These are phyloP conservation scores for Scedosporium apiospermum DNA, from an alignment of 2,329 filamentous ascomycete species.

Conservation along the genomic window DNA sequence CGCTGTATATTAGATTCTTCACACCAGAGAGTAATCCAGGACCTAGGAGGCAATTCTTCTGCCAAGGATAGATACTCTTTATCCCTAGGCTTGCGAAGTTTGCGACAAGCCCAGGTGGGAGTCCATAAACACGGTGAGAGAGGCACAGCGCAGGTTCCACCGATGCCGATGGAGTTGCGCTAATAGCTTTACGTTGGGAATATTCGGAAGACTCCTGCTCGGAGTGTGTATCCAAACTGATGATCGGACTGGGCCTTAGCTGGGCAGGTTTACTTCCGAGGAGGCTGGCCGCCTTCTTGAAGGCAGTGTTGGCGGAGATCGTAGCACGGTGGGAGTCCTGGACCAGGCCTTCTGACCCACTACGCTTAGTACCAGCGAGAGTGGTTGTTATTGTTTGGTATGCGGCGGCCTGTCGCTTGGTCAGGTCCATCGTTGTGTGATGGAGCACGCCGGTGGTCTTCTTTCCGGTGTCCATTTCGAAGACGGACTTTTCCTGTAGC, in stretches of 20 bases:
- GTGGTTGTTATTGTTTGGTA: neutral
- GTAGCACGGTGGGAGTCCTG: neutral
- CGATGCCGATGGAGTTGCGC: constrained; percentile 42
- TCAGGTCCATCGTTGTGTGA: neutral
- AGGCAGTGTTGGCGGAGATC: neutral
- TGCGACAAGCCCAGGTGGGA: constrained; percentile 48
- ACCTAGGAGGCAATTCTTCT: constrained; percentile 62
- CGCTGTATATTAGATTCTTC: constrained; percentile 68
- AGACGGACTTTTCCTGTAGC: neutral
- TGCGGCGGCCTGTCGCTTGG: neutral
- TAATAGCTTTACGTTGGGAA: constrained; percentile 42
- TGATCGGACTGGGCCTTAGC: constrained; percentile 37
- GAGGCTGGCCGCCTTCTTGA: neutral
- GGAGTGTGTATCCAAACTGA: constrained; percentile 16
- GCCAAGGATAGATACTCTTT: constrained; percentile 67
- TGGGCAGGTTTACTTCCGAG: constrained; percentile 10
- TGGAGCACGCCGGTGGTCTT: neutral
- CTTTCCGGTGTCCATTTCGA: neutral
- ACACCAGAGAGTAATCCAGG: constrained; percentile 55
- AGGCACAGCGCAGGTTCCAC: constrained; percentile 50
- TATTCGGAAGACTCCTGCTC: constrained; percentile 35
- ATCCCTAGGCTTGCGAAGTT: constrained; percentile 63
- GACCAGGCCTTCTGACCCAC: neutral
- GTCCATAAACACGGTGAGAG: constrained; percentile 51
- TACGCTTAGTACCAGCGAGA: neutral